A percentile compares a stretch with the other conserved stretches of the same genome.
Conservation (phyloP, 2,329 filamentous ascomycete genomes). For the Fusarium sp. region DNA sequence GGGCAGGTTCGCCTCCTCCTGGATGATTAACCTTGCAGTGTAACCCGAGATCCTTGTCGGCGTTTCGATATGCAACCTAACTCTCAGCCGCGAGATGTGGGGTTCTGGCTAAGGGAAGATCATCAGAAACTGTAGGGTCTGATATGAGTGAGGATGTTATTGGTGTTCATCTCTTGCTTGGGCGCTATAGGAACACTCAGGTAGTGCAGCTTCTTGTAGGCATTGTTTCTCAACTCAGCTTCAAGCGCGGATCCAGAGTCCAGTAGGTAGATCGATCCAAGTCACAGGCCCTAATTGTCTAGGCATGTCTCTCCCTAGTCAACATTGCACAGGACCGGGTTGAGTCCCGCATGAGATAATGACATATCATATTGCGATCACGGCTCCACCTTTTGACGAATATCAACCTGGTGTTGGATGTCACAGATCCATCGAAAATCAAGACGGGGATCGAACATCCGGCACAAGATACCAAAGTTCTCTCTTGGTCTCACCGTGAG, state of each 20-base stretch:
- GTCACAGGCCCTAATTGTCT: slow-evolving; percentile 21
- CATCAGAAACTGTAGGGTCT: slow-evolving; percentile 5
- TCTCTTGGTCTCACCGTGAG: slow-evolving; percentile 8
- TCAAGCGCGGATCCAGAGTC: neutral
- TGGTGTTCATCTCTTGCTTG: slow-evolving; percentile 9
- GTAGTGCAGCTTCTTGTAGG: slow-evolving; percentile 15
- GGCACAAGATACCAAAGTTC: slow-evolving; percentile 1
- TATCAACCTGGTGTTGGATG: slow-evolving; percentile 2
- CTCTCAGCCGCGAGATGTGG: slow-evolving; percentile 32
- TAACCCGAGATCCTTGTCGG: slow-evolving; percentile 35
- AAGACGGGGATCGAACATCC: slow-evolving; percentile 8
- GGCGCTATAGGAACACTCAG: slow-evolving; percentile 8
- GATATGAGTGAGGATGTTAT: neutral
- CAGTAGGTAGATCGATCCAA: slow-evolving; percentile 28
- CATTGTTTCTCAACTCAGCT: slow-evolving; percentile 24
- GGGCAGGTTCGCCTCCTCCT: slow-evolving; percentile 17
- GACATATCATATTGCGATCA: slow-evolving; percentile 47
- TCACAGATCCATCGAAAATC: slow-evolving; percentile 18
- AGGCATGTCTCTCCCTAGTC: slow-evolving; percentile 29
- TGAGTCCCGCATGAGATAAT: slow-evolving; percentile 38
- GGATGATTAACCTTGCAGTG: slow-evolving; percentile 26
- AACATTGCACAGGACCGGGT: slow-evolving; percentile 37
- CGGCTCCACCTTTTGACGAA: slow-evolving; percentile 27
- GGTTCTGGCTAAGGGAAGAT: slow-evolving; percentile 10
- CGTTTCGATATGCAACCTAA: slow-evolving; percentile 19